Conservation (phyloP, 73 alveolate genomes). For the Uronychia binucleata region DNA sequence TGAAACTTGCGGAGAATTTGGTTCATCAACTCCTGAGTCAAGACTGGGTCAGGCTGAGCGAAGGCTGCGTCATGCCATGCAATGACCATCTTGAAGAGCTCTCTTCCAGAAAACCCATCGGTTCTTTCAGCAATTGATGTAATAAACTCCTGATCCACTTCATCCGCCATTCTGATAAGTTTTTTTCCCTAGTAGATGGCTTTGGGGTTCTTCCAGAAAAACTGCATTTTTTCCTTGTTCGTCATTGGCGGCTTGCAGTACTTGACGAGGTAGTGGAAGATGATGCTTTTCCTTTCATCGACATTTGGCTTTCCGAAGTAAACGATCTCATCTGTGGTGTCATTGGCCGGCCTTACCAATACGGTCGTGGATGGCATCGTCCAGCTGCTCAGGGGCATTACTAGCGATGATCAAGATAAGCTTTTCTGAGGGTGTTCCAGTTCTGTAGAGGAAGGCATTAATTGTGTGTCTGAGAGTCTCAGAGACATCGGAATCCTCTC, state of each 20-base stretch:
- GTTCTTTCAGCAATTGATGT: constrained; percentile 73
- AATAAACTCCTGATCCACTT: constrained; percentile 50
- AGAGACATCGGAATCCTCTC: constrained; percentile 52
- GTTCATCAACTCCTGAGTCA: constrained; percentile 65
- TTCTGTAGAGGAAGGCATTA: constrained; percentile 74
- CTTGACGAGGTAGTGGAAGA: constrained; percentile 66
- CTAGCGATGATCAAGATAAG: constrained; percentile 83
- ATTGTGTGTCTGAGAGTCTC: constrained; percentile 73
- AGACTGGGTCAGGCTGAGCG: constrained; percentile 62
- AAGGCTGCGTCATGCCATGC: constrained; percentile 93
- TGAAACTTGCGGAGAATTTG: constrained; percentile 34
- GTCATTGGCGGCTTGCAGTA: constrained; percentile 63
- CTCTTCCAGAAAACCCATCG: constrained; percentile 94
- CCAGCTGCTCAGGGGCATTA: constrained; percentile 86
- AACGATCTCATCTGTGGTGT: constrained; percentile 65
- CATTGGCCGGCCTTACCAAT: constrained; percentile 8
- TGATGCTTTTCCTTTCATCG: constrained; percentile 69
- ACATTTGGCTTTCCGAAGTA: constrained; percentile 73
- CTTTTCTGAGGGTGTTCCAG: constrained; percentile 73
- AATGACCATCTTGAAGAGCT: constrained; percentile 80
- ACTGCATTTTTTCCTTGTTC: constrained; percentile 23
- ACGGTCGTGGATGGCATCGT: constrained; percentile 91
- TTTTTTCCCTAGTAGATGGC: constrained; percentile 50
- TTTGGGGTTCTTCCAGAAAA: constrained; percentile 55
- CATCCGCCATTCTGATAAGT: constrained; percentile 68